Base-by-base conservation (phyloP, 2,329 filamentous ascomycete genomes). In the Penicillium sp. region DNA sequence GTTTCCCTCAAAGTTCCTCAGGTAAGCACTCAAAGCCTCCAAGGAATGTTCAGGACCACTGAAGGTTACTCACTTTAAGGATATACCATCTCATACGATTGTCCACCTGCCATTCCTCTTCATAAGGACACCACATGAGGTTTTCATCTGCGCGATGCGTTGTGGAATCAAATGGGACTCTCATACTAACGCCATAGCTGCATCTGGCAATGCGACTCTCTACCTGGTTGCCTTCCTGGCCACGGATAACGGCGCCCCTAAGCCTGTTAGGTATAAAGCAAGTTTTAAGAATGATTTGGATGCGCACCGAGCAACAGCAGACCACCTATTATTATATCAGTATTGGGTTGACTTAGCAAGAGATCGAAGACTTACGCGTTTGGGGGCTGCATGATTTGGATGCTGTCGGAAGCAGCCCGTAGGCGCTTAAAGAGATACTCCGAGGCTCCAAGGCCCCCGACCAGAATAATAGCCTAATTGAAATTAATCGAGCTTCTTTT, bases 391-490 rank as follows among this genome's bases (percentile, higher is more conserved):
- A 77, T 67, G 6, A 78, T 64, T 29, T 67, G 60, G 3, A 74
- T 66, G 1, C 55, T 55, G 0, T 65, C 59, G 10, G 71, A 62
- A 6, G 61, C 57, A 6, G 55, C 53, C 19, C 70, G 48, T 7
- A 77, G 53, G 2, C 66, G 64, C 8, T 61, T 58, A 48, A 67
- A 71, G 9, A 78, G 71, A 56, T 75, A 77, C 17, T 68, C 67
- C 3, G 69, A 77, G 4, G 66, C 59, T 1, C 76, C 76, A 35
- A 78, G 74, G 0, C 76, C 76, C 1, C 75, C 75, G 0, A 78
- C 75, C 0, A 78, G 67, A 10, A 77, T 55, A 5, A 78, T 73
- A 0, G 70, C 67, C 65, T 69, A 33, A 39, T 15, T 7, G 2
- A 2, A 33, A 15, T 51, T 23, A 44, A 29, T 21, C 1, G 8